Percentiles rank a stretch among this genome's conserved stretches.
phyloP scores from a whole-genome alignment of 345 rosid genomes.

The Ceriops zippeliana region DNA sequence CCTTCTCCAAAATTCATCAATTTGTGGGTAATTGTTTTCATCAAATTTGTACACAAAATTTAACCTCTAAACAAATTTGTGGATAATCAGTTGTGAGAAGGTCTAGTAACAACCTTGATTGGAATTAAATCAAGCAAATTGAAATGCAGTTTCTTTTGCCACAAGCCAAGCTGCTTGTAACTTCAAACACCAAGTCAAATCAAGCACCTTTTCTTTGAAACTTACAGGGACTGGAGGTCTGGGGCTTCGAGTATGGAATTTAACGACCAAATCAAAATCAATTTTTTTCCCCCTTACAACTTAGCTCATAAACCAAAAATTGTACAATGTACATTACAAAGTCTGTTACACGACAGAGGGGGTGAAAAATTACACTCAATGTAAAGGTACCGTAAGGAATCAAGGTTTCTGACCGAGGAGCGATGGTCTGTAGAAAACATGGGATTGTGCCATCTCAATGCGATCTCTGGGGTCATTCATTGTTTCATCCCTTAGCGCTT shows the following conservation, averaged over 20 bases:
- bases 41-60: too few species aligned
- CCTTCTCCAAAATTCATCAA: too few species aligned
- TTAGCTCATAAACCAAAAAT: not conserved
- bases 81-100: too few species aligned
- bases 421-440: constrained; percentile 21
- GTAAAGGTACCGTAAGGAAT: not conserved
- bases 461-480: constrained; percentile 36
- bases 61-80: too few species aligned
- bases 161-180: too few species aligned
- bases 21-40: too few species aligned
- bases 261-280: not conserved
- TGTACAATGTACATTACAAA: not conserved
- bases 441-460: constrained; percentile 27
- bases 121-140: too few species aligned
- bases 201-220: not conserved
- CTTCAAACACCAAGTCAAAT: not conserved
- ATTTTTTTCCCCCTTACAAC: not conserved
- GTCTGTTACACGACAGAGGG: not conserved
- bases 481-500: constrained; percentile 31
- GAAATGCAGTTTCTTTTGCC: too few species aligned
- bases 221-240: too few species aligned
- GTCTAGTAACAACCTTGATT: too few species aligned
- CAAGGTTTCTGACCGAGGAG: constrained; percentile 32
- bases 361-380: not conserved
- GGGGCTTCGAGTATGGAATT: too few species aligned